Percentiles rank a stretch among this genome's conserved stretches.
phyloP scores from a whole-genome alignment of 441 rosid genomes.

The Isatis lusitanica region DNA sequence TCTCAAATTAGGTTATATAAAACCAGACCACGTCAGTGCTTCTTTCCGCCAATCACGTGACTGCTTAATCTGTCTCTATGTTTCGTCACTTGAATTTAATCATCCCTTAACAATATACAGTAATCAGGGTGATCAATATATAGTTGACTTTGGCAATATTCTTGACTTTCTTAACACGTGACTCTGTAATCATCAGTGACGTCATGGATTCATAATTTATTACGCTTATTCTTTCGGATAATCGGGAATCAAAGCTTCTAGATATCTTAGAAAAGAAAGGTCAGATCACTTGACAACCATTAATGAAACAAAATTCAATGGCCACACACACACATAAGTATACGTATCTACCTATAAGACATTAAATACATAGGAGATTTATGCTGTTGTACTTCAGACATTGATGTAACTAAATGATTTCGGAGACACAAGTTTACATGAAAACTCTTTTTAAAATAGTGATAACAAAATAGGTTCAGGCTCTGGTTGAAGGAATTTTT shows the following conservation, averaged over 20 bases:
- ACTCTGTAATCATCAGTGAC: slow-evolving; percentile 30
- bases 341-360: background rate
- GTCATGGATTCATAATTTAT: slow-evolving; percentile 27
- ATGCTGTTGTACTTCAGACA: background rate
- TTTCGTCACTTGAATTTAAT: background rate
- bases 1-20: background rate
- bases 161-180: slow-evolving; percentile 12
- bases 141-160: slow-evolving; percentile 18
- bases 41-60: background rate
- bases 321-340: background rate
- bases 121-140: background rate
- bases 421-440: too few relatives aligned
- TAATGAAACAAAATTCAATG: slow-evolving; percentile 5
- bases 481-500: background rate
- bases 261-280: slow-evolving; percentile 12
- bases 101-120: background rate
- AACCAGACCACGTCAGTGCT: background rate
- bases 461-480: background rate
- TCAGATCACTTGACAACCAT: background rate
- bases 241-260: slow-evolving; percentile 24
- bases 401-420: background rate
- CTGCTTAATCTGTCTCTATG: background rate
- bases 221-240: background rate
- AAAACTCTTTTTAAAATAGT: too few relatives aligned
- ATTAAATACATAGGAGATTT: slow-evolving; percentile 5